Conservation (phyloP, 2,329 filamentous ascomycete genomes). For the Talaromyces sp. region DNA sequence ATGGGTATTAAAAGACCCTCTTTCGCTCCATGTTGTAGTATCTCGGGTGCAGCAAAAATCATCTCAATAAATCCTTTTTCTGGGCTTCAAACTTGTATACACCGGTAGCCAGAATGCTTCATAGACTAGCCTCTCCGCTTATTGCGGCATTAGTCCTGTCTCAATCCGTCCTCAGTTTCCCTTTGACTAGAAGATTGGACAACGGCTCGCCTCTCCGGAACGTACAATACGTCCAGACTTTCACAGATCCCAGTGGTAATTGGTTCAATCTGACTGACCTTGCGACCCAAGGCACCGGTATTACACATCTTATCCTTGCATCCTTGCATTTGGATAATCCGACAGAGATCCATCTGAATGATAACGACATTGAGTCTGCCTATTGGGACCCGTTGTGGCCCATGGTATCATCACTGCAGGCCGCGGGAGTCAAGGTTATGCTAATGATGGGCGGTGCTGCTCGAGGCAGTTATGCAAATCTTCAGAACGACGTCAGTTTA, state of each 20-base stretch:
- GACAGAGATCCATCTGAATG: constrained; percentile 53
- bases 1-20: background rate
- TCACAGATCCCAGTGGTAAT: constrained; percentile 22
- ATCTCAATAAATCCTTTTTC: background rate
- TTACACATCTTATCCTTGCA: constrained; percentile 53
- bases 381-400: constrained; percentile 41
- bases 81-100: background rate
- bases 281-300: constrained; percentile 33
- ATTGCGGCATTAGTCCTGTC: background rate
- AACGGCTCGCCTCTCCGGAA: constrained; percentile 19
- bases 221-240: constrained; percentile 28
- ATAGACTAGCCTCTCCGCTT: background rate
- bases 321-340: constrained; percentile 50
- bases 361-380: constrained; percentile 37
- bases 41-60: no score
- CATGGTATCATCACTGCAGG: constrained; percentile 50
- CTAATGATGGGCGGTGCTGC: constrained; percentile 55
- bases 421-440: constrained; percentile 50
- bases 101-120: background rate
- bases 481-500: constrained; percentile 27
- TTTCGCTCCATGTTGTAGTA: background rate
- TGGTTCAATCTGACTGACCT: constrained; percentile 50
- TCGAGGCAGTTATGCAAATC: constrained; percentile 45
- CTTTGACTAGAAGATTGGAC: background rate
- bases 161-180: constrained; percentile 1